Evolutionary conservation across 2,329 filamentous ascomycete species (phyloP).

Genomic region (Graphiopsis chlorocephala): DNA sequence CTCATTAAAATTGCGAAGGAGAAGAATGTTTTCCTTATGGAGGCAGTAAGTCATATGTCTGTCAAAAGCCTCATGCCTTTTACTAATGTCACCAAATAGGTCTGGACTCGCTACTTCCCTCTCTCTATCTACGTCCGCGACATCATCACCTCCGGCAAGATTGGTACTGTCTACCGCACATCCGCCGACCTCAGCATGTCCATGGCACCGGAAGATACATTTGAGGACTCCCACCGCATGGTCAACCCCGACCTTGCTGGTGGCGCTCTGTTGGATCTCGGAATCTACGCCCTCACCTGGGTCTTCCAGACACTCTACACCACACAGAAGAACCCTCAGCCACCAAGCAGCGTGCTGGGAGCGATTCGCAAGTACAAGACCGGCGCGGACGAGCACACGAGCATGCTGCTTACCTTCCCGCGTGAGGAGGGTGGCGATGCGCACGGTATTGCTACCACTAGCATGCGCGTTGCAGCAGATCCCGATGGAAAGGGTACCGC

Average conservation of each 20-base stretch:
- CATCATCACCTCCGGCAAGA: conserved; percentile 54
- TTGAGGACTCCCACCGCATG: conserved; percentile 68
- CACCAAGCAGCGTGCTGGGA: conserved; percentile 63
- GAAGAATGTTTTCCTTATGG: conserved; percentile 74
- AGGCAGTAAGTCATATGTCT: conserved; percentile 40
- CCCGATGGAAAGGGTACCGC: conserved; percentile 59
- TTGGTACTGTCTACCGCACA: conserved; percentile 57
- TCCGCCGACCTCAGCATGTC: conserved; percentile 60
- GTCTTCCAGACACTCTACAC: conserved; percentile 87
- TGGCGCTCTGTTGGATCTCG: conserved; percentile 77
- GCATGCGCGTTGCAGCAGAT: conserved; percentile 60
- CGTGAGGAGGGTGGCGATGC: conserved; percentile 54
- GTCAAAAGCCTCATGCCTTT: not conserved
- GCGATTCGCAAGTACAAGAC: conserved; percentile 70
- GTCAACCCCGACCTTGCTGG: conserved; percentile 80
- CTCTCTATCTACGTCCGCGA: conserved; percentile 73
- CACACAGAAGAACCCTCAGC: conserved; percentile 64
- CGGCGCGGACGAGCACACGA: conserved; percentile 75
- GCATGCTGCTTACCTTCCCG: conserved; percentile 74
- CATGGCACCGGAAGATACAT: conserved; percentile 58
- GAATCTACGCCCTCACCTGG: conserved; percentile 88
- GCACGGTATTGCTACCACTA: conserved; percentile 64
- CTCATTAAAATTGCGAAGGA: conserved; percentile 68
- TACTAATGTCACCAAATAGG: conserved; percentile 33
- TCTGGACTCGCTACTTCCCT: conserved; percentile 77